A percentile compares a stretch with the other conserved stretches of the same genome.
These are phyloP conservation scores for Nematocida homosporus DNA, from an alignment of 371 early-diverging fungal species.

Conservation along the genomic window DNA sequence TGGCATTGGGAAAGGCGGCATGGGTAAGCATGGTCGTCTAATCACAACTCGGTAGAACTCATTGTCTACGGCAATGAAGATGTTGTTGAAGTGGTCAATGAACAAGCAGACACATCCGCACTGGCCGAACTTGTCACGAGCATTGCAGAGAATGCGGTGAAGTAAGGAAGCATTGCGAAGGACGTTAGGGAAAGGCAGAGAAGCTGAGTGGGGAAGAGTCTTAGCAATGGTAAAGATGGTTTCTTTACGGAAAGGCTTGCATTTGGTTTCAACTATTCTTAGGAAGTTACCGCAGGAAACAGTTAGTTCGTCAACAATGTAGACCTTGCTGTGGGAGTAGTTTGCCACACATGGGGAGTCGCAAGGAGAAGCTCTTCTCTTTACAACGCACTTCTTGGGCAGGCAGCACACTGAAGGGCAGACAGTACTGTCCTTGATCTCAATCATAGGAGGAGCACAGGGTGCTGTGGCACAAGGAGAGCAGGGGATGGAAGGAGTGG, in stretches of 20 bases:
- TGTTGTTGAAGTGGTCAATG: slow-evolving; percentile 52
- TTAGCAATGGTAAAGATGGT: slow-evolving; percentile 41
- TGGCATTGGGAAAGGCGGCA: slow-evolving; percentile 14
- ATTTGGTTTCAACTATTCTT: slow-evolving; percentile 49
- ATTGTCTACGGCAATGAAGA: slow-evolving; percentile 38
- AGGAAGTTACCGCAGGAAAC: slow-evolving; percentile 37
- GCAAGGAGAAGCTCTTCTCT: slow-evolving; percentile 32
- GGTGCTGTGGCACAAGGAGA: not conserved
- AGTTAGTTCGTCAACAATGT: slow-evolving; percentile 44
- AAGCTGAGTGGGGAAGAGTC: not conserved
- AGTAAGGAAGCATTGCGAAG: slow-evolving; percentile 20
- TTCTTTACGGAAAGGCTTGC: slow-evolving; percentile 18
- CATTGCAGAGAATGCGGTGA: slow-evolving; percentile 43
- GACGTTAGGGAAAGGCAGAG: slow-evolving; percentile 21
- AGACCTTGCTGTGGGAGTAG: slow-evolving; percentile 48
- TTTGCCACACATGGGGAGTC: slow-evolving; percentile 48
- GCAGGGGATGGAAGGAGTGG: not conserved
- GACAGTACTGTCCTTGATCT: not conserved
- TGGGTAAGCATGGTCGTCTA: slow-evolving; percentile 4
- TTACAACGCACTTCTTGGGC: slow-evolving; percentile 46
- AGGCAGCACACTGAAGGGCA: slow-evolving; percentile 34
- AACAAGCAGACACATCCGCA: slow-evolving; percentile 55
- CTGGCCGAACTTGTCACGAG: slow-evolving; percentile 29
- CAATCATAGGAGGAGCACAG: not conserved
- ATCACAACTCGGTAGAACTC: slow-evolving; percentile 19